Conservation (phyloP, 805 yeast genomes). For the Candida krabiensis region DNA sequence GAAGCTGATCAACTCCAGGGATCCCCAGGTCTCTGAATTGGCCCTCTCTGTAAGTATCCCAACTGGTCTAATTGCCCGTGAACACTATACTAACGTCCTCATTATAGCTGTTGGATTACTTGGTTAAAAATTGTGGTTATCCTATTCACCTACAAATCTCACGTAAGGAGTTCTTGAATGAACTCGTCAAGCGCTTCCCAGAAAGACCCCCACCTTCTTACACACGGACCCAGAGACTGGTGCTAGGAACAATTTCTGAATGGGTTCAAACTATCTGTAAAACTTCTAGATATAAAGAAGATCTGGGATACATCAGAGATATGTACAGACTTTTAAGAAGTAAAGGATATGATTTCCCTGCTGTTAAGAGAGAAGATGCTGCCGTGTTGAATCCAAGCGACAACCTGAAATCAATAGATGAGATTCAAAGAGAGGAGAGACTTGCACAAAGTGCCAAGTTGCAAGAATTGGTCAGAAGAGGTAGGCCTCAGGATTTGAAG, state of each 20-base stretch:
- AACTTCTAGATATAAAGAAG: constrained; percentile 87
- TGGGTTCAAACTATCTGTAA: constrained; percentile 96
- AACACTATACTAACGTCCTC: neutral
- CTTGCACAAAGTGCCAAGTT: constrained; percentile 92
- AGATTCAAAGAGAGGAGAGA: constrained; percentile 88
- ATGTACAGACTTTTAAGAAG: constrained; percentile 89
- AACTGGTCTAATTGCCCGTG: neutral
- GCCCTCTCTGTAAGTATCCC: constrained; percentile 41
- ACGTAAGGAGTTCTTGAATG: constrained; percentile 91
- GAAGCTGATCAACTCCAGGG: constrained; percentile 75
- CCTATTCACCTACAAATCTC: constrained; percentile 95
- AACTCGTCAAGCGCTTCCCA: constrained; percentile 89
- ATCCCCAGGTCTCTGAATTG: constrained; percentile 83
- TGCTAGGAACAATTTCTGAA: constrained; percentile 89
- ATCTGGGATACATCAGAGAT: constrained; percentile 86
- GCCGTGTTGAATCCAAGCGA: constrained; percentile 92
- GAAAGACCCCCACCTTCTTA: constrained; percentile 89
- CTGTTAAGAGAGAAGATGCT: constrained; percentile 83
- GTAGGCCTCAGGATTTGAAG: constrained; percentile 90
- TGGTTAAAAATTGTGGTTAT: constrained; percentile 97
- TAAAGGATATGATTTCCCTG: constrained; percentile 94
- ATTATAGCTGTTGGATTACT: constrained; percentile 64
- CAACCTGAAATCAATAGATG: constrained; percentile 82
- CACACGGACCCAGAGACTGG: constrained; percentile 77
- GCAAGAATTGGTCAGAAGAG: constrained; percentile 93